Evolutionary conservation across 257 asterid species (phyloP).

Genomic region (Lycium ferocissimum): DNA sequence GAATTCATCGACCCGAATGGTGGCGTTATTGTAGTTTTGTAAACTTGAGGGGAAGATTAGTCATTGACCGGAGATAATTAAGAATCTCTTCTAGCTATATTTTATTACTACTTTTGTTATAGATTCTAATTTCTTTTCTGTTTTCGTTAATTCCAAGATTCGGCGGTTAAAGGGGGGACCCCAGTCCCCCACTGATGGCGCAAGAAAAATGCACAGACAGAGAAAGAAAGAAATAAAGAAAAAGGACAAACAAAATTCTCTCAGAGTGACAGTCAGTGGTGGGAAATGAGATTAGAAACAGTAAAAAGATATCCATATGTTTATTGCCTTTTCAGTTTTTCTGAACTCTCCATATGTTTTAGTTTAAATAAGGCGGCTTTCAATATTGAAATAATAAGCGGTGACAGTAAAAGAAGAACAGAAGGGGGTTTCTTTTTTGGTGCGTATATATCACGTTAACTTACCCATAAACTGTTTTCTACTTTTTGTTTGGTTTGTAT

Average conservation of each 20-base stretch:
- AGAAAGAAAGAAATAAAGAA: background rate
- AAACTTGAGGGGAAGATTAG: background rate
- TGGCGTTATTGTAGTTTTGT: background rate
- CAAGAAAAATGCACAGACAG: background rate
- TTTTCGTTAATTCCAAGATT: background rate
- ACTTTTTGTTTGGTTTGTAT: background rate
- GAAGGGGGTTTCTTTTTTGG: background rate
- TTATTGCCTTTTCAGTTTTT: background rate
- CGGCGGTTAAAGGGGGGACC: background rate
- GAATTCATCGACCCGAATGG: background rate
- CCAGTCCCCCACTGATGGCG: background rate
- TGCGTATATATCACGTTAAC: background rate
- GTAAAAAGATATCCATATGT: background rate
- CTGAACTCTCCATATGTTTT: background rate
- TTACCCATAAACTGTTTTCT: background rate
- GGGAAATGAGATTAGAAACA: background rate
- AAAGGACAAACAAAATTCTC: background rate
- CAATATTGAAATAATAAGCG: background rate
- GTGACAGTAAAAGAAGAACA: constrained; percentile 10
- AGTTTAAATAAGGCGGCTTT: background rate
- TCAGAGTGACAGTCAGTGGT: background rate
- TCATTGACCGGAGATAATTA: background rate
- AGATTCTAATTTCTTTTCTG: background rate
- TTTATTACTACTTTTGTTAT: background rate
- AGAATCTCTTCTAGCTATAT: background rate